Percentiles rank a stretch among this genome's conserved stretches.
Conservation (phyloP, 345 rosid species). For the Gossypium herbaceum region DNA sequence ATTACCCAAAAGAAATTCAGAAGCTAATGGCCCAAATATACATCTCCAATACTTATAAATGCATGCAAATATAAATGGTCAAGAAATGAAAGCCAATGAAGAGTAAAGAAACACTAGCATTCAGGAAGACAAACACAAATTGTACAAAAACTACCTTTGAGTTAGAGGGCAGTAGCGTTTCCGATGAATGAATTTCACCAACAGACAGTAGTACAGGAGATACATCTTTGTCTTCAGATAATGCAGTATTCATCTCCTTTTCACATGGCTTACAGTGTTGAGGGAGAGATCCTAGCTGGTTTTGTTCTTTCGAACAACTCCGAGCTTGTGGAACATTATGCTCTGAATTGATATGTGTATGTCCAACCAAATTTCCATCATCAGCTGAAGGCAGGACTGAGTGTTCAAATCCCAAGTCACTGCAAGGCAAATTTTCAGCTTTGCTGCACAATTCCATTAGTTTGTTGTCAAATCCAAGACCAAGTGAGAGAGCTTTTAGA, state of each 20-base stretch:
- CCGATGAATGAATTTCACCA: constrained; percentile 25
- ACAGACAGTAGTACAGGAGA: constrained; percentile 14
- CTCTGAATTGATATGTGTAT: constrained; percentile 32
- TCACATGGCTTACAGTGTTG: constrained; percentile 21
- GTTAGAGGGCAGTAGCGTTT: constrained; percentile 22
- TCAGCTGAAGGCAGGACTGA: constrained; percentile 23
- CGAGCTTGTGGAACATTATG: constrained; percentile 24
- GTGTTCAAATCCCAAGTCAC: constrained; percentile 27
- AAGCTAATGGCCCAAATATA: background rate
- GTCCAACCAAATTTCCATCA: constrained; percentile 29
- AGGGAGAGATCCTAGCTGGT: constrained; percentile 27
- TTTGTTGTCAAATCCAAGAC: constrained; percentile 46
- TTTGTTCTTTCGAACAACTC: constrained; percentile 21
- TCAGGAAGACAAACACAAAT: background rate
- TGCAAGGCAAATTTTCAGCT: constrained; percentile 27
- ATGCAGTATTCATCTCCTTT: constrained; percentile 21
- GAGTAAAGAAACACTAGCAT: background rate
- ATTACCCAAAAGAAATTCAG: constrained; percentile 2
- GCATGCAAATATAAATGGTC: background rate
- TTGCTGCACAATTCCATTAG: constrained; percentile 35
- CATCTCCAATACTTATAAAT: background rate
- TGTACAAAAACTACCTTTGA: constrained; percentile 26
- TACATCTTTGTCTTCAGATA: constrained; percentile 25
- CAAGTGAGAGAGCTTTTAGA: constrained; percentile 54
- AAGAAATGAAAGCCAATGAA: background rate